Percentiles rank a stretch among this genome's conserved stretches.
phyloP scores from a whole-genome alignment of 2,329 filamentous ascomycete species.

The Cladophialophora carrionii region DNA sequence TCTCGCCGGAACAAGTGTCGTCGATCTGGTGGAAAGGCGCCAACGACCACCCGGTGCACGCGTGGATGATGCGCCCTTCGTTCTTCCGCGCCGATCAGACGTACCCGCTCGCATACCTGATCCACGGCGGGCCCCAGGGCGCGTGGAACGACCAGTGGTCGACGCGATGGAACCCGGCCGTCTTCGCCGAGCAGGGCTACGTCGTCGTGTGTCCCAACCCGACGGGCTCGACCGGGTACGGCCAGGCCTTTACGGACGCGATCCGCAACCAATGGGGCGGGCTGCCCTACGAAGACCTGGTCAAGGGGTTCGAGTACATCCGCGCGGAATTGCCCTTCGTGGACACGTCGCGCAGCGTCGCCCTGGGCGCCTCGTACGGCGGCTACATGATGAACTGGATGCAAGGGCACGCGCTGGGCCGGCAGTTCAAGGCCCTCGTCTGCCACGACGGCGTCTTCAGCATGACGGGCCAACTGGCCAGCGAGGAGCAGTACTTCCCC shows the following conservation, averaged over 20 bases:
- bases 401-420: constrained; percentile 57
- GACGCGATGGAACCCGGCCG: constrained; percentile 58
- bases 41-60: constrained; percentile 49
- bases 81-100: constrained; percentile 51
- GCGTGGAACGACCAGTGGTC: constrained; percentile 61
- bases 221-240: constrained; percentile 62
- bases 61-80: constrained; percentile 54
- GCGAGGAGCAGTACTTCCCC: constrained; percentile 61
- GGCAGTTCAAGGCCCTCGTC: constrained; percentile 61
- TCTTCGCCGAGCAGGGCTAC: constrained; percentile 66
- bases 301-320: constrained; percentile 58
- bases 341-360: constrained; percentile 58
- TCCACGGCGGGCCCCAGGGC: constrained; percentile 58
- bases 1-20: constrained; percentile 48
- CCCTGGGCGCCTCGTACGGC: constrained; percentile 60
- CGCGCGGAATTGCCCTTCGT: constrained; percentile 56
- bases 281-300: constrained; percentile 59
- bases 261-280: constrained; percentile 60
- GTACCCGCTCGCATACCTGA: constrained; percentile 59
- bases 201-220: constrained; percentile 63
- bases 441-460: constrained; percentile 54
- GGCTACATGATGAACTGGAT: constrained; percentile 66
- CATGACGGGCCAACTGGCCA: constrained; percentile 49
- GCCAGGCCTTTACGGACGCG: constrained; percentile 57
- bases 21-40: constrained; percentile 54